Evolutionary conservation across 257 asterid genomes (phyloP).

Genomic region (Solanum bukasovii): DNA sequence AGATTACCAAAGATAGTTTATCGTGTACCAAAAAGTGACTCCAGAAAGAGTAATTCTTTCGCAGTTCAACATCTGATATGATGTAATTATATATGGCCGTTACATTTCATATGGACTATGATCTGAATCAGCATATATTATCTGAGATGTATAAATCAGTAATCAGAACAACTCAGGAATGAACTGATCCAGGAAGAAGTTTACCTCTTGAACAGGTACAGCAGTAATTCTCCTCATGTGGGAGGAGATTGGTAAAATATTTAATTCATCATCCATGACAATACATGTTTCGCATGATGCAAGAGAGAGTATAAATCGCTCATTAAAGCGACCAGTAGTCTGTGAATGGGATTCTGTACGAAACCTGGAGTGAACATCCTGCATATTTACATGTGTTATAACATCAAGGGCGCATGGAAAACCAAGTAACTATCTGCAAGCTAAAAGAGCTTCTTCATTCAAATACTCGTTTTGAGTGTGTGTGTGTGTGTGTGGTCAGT

Average conservation of each 20-base stretch:
- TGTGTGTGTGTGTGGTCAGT: background rate
- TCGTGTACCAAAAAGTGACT: background rate
- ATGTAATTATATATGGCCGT: background rate
- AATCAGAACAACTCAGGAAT: background rate
- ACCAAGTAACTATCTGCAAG: background rate
- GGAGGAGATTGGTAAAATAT: constrained; percentile 91
- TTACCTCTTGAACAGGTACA: constrained; percentile 55
- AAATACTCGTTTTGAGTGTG: background rate
- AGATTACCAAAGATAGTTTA: background rate
- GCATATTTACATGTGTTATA: constrained; percentile 5
- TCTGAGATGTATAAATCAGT: background rate
- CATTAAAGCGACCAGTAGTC: constrained; percentile 83
- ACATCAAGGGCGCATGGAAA: background rate
- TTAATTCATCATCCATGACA: constrained; percentile 95
- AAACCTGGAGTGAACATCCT: constrained; percentile 96
- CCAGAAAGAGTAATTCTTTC: background rate
- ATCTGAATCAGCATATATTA: background rate
- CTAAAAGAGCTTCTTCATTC: background rate
- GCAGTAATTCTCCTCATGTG: constrained; percentile 67
- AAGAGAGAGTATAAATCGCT: constrained; percentile 88
- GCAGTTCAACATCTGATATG: background rate
- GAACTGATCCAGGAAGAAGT: constrained; percentile 2
- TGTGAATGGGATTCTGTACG: constrained; percentile 88
- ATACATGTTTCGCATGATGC: constrained; percentile 85
- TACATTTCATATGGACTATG: background rate